Evolutionary conservation across 352 stramenopile species (phyloP).

Genomic region (Globisporangium rhizosaccharum): DNA sequence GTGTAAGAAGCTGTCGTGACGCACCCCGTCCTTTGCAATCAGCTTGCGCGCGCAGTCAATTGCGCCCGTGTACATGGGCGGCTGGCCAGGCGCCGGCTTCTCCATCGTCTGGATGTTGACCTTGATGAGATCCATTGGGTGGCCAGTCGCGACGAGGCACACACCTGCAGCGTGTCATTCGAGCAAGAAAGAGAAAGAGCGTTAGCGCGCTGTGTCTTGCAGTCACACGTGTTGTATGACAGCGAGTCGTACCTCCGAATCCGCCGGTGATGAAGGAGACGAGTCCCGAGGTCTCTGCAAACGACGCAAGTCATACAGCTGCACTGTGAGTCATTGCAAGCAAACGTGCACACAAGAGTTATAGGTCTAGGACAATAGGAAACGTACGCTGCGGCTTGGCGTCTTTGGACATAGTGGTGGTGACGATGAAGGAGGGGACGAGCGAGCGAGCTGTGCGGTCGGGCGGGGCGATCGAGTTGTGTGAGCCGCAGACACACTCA

Average conservation of each 20-base stretch:
- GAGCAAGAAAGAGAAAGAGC: not conserved
- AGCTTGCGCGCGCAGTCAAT: constrained; percentile 92
- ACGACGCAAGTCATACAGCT: not conserved
- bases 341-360: too few species aligned
- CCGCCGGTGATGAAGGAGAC: constrained; percentile 94
- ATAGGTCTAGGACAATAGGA: not conserved
- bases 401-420: not conserved
- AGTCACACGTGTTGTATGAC: not conserved
- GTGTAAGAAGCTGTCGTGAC: constrained; percentile 7
- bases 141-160: constrained; percentile 90
- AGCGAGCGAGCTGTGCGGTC: not conserved
- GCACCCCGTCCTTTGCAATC: constrained; percentile 89
- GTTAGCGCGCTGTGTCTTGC: too few species aligned
- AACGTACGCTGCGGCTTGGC: constrained; percentile 13
- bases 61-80: constrained; percentile 75
- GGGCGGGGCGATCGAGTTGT: constrained; percentile 9
- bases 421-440: constrained; percentile 11
- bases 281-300: constrained; percentile 69
- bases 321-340: not conserved
- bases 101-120: constrained; percentile 91
- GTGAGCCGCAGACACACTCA: not conserved
- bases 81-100: constrained; percentile 54
- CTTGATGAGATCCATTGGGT: constrained; percentile 96
- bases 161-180: constrained; percentile 39
- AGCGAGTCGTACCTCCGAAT: constrained; percentile 70